Evolutionary conservation across 257 asterid species (phyloP), one percentile per base, ranked within the genome.

Genomic region (Sherardia arvensis): DNA sequence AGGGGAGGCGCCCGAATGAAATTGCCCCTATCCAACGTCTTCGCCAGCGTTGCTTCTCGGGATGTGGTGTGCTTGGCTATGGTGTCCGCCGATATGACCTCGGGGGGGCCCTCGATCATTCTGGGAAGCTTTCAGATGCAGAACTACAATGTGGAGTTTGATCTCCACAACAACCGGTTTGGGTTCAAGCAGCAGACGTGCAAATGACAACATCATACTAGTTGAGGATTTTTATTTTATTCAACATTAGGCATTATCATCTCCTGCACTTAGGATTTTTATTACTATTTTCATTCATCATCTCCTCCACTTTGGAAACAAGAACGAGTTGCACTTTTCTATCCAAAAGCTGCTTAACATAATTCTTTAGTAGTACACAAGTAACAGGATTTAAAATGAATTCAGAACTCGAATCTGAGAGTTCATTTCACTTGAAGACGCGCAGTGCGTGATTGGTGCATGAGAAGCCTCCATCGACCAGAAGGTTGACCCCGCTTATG

Each of bases 401-500:
- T n/a, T n/a, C n/a, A n/a, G n/a, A n/a, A n/a, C n/a, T n/a, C n/a
- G n/a, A n/a, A n/a, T n/a, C n/a, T n/a, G n/a, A n/a, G n/a, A n/a
- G n/a, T n/a, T n/a, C n/a, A n/a, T n/a, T n/a, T 85, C 81, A 90
- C 43, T 83, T 72, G 58, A 85, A 93, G 9, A 90, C 96, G 53
- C 81, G 65, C 18, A 90, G 78, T 30, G 79, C 47, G 74, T 92
- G 97, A 70, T 87, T 82, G 1, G 83, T 58, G 36, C 78, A 69
- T 3, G 94, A 71, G 79, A 87, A 85, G 5, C 97, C 97, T 23
- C 99, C 99, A 70, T 93, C 99, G 9, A 93, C 85, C 92, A 87
- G 78, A 27, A 93, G 84, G 75, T 90, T 90, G n/a, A 55, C 68
- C 55, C 99, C 97, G 48, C 97, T 93, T 12, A 87, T 68, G 40